These are phyloP conservation scores for Immersiella caudata DNA, from an alignment of 495 filamentous ascomycete genomes.

Conservation along the genomic window DNA sequence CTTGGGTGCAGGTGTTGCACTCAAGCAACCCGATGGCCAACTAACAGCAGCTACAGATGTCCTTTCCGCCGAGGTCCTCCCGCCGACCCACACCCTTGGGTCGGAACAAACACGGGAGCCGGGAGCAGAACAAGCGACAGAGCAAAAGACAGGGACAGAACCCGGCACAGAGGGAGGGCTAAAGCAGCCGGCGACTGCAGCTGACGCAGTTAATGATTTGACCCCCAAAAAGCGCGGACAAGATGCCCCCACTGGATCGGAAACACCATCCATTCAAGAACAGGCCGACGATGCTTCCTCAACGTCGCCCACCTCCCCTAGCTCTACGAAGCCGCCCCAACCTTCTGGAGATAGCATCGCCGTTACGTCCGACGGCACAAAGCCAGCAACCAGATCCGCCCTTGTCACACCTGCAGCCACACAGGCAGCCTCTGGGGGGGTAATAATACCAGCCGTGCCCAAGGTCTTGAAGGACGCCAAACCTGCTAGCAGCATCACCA, in stretches of 20 bases:
- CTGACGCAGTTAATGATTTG: conserved; percentile 24
- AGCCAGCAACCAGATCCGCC: conserved; percentile 70
- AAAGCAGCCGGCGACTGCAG: conserved; percentile 29
- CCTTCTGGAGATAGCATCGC: conserved; percentile 31
- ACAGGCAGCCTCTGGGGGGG: conserved; percentile 54
- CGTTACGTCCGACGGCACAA: conserved; percentile 49
- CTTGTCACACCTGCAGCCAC: conserved; percentile 67
- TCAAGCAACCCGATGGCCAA: conserved; percentile 39
- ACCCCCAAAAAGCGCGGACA: conserved; percentile 27
- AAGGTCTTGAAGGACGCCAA: conserved; percentile 42
- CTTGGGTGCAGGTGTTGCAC: conserved; percentile 34
- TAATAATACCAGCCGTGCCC: conserved; percentile 12
- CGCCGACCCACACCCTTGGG: neutral
- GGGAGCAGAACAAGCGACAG: neutral
- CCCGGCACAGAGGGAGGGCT: conserved; percentile 27
- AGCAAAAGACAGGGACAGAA: neutral
- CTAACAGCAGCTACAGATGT: conserved; percentile 27
- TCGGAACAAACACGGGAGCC: too few relatives aligned
- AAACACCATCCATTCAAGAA: conserved; percentile 69
- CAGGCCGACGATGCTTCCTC: conserved; percentile 62
- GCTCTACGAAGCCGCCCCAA: conserved; percentile 55
- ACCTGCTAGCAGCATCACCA: neutral
- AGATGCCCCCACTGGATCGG: conserved; percentile 49
- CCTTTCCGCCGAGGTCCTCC: neutral
- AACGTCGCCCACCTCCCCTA: conserved; percentile 73